These are phyloP conservation scores for Penicillium sp. DNA, from an alignment of 2,329 filamentous ascomycete species.

Conservation along the genomic window DNA sequence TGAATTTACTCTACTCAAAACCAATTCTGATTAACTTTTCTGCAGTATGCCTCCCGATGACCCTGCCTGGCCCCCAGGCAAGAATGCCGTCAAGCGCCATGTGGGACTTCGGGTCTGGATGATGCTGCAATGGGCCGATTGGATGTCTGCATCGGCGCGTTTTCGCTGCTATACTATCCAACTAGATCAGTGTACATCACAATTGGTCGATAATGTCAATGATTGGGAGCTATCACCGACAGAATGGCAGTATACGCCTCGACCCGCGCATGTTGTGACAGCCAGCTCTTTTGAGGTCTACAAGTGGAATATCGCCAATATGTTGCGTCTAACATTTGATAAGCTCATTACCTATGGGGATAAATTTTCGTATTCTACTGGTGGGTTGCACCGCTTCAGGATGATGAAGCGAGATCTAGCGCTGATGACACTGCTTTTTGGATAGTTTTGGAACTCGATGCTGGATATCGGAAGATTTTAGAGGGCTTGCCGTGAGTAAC, in stretches of 20 bases:
- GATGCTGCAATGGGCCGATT: slow-evolving; percentile 1
- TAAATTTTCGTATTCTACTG: not conserved
- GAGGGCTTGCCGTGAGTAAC: not conserved
- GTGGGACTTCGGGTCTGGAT: slow-evolving; percentile 1
- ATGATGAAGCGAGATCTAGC: not conserved
- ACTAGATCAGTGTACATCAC: not conserved
- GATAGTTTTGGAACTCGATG: not conserved
- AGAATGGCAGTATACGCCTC: slow-evolving; percentile 1
- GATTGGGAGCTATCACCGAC: slow-evolving; percentile 1
- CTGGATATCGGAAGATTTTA: not conserved
- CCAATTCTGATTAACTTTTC: not conserved
- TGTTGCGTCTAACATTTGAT: not conserved
- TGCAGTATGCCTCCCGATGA: slow-evolving; percentile 1
- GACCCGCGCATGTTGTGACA: not conserved
- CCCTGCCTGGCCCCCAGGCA: not conserved
- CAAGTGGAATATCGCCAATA: slow-evolving; percentile 1
- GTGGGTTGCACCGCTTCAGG: not conserved
- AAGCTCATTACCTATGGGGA: not conserved
- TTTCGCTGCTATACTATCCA: slow-evolving; percentile 1
- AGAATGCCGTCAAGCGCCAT: not conserved
- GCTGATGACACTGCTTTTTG: not conserved
- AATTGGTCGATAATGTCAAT: not conserved
- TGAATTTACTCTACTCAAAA: not conserved
- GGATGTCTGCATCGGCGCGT: not conserved
- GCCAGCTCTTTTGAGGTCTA: slow-evolving; percentile 1